A percentile compares a stretch with the other conserved stretches of the same genome.
phyloP scores from a whole-genome alignment of 2,329 filamentous ascomycete genomes.

The Arthrobotrys pseudoclavata region DNA sequence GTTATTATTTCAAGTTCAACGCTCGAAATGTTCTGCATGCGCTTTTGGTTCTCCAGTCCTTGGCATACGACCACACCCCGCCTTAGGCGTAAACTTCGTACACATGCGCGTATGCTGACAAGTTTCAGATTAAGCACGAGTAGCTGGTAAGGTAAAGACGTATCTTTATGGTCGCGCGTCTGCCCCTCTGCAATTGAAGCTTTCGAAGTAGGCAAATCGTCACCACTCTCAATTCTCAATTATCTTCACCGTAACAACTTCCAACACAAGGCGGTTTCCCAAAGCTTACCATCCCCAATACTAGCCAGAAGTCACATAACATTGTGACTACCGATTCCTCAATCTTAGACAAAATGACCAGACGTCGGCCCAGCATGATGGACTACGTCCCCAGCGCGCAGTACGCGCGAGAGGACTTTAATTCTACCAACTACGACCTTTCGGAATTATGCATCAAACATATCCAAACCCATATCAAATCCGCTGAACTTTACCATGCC shows the following conservation, averaged over 20 bases:
- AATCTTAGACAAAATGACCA: not conserved
- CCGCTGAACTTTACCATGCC: constrained; percentile 39
- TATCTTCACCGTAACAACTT: constrained; percentile 10
- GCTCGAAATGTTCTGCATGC: constrained; percentile 16
- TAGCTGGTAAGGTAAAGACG: constrained; percentile 4
- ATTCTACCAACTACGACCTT: constrained; percentile 19
- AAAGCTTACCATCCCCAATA: not conserved
- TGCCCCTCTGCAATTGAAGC: not conserved
- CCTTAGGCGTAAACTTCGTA: constrained; percentile 26
- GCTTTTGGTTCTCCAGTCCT: constrained; percentile 21
- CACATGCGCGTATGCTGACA: constrained; percentile 2
- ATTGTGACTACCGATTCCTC: not conserved
- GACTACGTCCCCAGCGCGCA: constrained; percentile 56
- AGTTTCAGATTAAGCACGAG: constrained; percentile 8
- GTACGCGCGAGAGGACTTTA: constrained; percentile 37
- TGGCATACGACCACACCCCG: constrained; percentile 27
- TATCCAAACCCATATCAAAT: constrained; percentile 53
- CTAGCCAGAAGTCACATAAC: not conserved
- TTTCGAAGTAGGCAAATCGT: not conserved
- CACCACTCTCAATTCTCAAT: not conserved
- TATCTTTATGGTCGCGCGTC: constrained; percentile 4
- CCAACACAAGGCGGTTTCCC: not conserved
- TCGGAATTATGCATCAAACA: constrained; percentile 53
- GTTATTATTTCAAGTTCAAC: constrained; percentile 2
- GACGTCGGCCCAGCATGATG: constrained; percentile 40